phyloP scores from a whole-genome alignment of 163 green algal species.

The Picocystis sp. region DNA sequence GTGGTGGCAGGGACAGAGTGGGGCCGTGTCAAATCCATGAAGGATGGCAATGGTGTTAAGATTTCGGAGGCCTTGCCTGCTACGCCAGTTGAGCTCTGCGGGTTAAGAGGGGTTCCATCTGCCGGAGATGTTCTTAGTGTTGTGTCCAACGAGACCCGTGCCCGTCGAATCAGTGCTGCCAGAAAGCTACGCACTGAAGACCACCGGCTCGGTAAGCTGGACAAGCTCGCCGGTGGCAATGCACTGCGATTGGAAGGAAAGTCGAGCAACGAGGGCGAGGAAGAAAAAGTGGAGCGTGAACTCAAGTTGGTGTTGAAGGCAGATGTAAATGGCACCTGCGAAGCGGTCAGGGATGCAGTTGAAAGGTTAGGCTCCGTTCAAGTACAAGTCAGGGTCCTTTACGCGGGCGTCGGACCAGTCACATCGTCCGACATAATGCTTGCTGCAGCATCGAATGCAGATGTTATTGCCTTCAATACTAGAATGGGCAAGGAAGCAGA shows the following conservation, averaged over 20 bases:
- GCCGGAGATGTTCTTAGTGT: slow-evolving; percentile 64
- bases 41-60: slow-evolving; percentile 3
- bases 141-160: slow-evolving; percentile 21
- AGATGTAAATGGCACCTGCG: slow-evolving; percentile 65
- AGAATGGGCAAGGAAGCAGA: background rate
- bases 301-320: slow-evolving; percentile 60
- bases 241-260: background rate
- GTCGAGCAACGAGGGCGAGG: background rate
- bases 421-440: slow-evolving; percentile 54
- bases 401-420: slow-evolving; percentile 60
- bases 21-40: slow-evolving; percentile 10
- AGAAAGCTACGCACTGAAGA: slow-evolving; percentile 23
- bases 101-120: slow-evolving; percentile 51
- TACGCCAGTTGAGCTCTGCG: slow-evolving; percentile 42
- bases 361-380: slow-evolving; percentile 16
- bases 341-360: slow-evolving; percentile 52
- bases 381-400: slow-evolving; percentile 29
- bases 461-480: slow-evolving; percentile 66
- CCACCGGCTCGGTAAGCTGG: background rate
- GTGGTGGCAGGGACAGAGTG: slow-evolving; percentile 16
- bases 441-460: slow-evolving; percentile 40
- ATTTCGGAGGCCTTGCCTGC: slow-evolving; percentile 25
- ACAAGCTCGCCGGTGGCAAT: no score
- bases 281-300: slow-evolving; percentile 4
- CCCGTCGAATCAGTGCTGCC: slow-evolving; percentile 32